Conservation (phyloP, 306 rosid species). For the Begonia fuchsioides region DNA sequence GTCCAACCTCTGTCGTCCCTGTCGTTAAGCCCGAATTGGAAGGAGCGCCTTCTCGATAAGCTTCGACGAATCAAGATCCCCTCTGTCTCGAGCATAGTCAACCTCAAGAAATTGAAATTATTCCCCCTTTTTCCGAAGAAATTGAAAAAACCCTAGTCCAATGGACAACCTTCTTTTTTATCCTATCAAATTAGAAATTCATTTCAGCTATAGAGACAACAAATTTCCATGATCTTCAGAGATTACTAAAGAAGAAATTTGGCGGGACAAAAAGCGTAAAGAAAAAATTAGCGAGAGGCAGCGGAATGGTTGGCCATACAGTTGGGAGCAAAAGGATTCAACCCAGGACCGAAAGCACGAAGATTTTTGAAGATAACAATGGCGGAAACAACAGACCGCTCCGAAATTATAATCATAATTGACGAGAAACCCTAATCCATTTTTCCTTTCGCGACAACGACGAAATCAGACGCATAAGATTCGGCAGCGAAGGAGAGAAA, state of each 20-base stretch:
- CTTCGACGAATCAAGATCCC: slow-evolving; percentile 20
- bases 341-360: slow-evolving; percentile 91
- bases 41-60: slow-evolving; percentile 46
- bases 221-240: slow-evolving; percentile 22
- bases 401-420: slow-evolving; percentile 28
- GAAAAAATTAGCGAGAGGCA: slow-evolving; percentile 46
- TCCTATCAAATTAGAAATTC: neutral
- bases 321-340: slow-evolving; percentile 89
- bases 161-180: neutral
- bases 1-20: slow-evolving; percentile 94
- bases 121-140: neutral
- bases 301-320: slow-evolving; percentile 58
- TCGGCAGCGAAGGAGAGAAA: neutral
- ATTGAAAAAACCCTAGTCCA: neutral
- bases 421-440: slow-evolving; percentile 14
- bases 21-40: slow-evolving; percentile 27
- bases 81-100: slow-evolving; percentile 24
- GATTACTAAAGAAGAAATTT: neutral
- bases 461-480: neutral
- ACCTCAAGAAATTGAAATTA: neutral
- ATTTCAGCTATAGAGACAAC: slow-evolving; percentile 2
- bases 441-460: neutral
- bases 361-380: slow-evolving; percentile 39
- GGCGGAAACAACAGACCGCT: slow-evolving; percentile 13
- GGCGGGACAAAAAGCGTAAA: neutral